A percentile compares a stretch with the other conserved stretches of the same genome.
Evolutionary conservation across 2,329 filamentous ascomycete species (phyloP).

Genomic region (Thelonectria blattea): DNA sequence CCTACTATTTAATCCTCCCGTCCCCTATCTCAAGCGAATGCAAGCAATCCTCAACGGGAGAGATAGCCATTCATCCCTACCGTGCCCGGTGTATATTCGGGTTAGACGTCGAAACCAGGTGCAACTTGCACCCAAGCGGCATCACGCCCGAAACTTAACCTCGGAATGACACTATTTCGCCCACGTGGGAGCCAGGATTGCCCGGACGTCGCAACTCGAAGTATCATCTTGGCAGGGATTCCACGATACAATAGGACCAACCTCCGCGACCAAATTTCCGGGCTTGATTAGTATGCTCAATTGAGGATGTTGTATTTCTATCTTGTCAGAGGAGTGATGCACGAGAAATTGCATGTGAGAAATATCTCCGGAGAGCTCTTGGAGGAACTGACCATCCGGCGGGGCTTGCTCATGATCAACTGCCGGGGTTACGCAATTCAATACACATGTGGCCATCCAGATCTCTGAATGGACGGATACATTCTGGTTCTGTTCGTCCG

Average conservation of each 20-base stretch:
- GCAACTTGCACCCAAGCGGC: background rate
- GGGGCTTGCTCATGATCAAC: no score
- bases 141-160: background rate
- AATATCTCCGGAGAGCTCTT: no score
- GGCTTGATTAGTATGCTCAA: background rate
- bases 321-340: no score
- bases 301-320: no score
- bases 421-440: no score
- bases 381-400: no score
- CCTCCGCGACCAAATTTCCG: slow-evolving; percentile 14
- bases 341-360: no score
- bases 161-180: background rate
- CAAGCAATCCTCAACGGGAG: background rate
- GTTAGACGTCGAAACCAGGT: background rate
- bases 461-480: no score
- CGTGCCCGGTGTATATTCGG: background rate
- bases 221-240: background rate
- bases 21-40: background rate
- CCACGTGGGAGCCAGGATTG: background rate
- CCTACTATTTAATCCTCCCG: background rate
- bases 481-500: no score
- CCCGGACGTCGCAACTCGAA: background rate
- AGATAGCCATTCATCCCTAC: background rate
- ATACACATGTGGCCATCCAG: no score
- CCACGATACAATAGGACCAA: background rate